Evolutionary conservation across 495 filamentous ascomycete species (phyloP).

Genomic region (Neurospora sublineolata): DNA sequence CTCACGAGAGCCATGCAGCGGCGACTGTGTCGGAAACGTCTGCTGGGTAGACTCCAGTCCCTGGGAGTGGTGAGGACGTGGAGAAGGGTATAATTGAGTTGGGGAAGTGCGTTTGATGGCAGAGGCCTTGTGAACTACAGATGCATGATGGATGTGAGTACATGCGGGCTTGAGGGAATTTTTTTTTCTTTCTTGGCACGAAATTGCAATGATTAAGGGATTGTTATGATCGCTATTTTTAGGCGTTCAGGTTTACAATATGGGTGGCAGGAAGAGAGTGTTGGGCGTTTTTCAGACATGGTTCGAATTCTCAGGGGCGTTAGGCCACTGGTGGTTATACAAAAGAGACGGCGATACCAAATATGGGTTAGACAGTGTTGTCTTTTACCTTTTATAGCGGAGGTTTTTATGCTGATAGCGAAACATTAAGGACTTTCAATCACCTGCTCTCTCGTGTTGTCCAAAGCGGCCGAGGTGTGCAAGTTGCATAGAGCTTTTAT

Average conservation of each 20-base stretch:
- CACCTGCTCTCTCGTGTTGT: neutral
- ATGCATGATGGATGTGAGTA: neutral
- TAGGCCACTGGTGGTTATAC: neutral
- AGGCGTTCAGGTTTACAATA: neutral
- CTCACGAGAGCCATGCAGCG: neutral
- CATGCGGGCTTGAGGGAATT: neutral
- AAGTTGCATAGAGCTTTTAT: neutral
- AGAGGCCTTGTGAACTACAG: neutral
- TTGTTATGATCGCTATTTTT: neutral
- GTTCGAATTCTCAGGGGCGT: neutral
- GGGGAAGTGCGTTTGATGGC: neutral
- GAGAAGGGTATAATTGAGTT: neutral
- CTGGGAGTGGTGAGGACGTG: neutral
- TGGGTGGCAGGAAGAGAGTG: neutral
- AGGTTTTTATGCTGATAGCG: neutral
- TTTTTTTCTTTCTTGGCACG: neutral
- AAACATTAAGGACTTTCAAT: neutral
- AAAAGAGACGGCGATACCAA: neutral
- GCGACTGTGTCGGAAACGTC: neutral
- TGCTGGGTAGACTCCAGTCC: neutral
- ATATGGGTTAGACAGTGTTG: neutral
- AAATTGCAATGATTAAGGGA: neutral
- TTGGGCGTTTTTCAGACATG: neutral
- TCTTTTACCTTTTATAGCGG: neutral
- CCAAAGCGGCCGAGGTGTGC: neutral